Conservation (phyloP, 2,329 filamentous ascomycete species). For the Sphaceloma murrayae region DNA sequence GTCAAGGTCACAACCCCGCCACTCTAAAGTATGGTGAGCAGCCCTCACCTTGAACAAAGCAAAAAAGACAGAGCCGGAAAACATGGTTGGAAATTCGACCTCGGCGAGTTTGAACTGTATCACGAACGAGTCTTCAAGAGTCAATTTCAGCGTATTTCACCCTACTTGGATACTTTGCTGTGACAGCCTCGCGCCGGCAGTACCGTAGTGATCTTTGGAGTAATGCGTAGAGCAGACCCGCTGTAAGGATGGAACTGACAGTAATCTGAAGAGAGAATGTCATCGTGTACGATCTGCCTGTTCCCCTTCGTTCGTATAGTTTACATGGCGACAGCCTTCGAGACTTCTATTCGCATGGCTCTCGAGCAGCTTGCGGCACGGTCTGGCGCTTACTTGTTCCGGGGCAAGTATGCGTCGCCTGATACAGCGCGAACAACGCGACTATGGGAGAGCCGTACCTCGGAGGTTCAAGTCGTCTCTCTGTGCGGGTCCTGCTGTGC, state of each 20-base stretch:
- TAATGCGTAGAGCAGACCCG: neutral
- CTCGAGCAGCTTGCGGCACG: no score
- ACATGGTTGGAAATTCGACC: neutral
- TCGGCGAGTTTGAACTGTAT: neutral
- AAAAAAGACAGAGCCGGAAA: conserved; percentile 5
- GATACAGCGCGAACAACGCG: no score
- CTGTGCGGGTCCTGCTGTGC: neutral
- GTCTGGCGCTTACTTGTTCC: no score
- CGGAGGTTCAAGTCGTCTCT: neutral
- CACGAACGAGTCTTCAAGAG: neutral
- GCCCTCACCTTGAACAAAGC: conserved; percentile 8
- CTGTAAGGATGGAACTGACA: neutral
- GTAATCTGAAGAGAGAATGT: no score
- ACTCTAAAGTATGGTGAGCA: no score
- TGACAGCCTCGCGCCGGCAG: neutral
- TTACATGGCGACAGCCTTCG: no score
- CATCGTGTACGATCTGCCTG: no score
- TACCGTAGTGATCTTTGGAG: neutral
- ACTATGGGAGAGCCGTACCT: neutral
- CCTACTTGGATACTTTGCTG: neutral
- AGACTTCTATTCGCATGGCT: no score
- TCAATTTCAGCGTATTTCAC: neutral
- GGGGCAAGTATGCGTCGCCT: neutral
- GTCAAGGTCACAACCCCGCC: no score
- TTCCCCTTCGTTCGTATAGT: no score